Conservation (phyloP, 371 early-diverging fungal genomes). For the Neoconidiobolus thromboides region DNA sequence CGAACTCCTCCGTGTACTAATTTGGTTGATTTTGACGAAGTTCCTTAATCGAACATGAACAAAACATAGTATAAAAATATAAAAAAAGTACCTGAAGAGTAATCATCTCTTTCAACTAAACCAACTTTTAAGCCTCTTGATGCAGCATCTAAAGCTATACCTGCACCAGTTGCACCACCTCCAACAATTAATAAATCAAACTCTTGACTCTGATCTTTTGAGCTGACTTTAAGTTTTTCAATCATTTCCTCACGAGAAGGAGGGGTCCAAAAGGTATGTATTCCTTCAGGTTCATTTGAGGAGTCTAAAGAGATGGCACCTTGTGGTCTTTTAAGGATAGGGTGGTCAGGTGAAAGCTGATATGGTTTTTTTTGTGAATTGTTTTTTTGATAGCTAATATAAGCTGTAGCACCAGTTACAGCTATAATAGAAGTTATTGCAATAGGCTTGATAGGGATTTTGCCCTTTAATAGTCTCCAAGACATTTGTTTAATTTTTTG, state of each 20-base stretch:
- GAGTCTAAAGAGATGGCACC: neutral
- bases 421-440: neutral
- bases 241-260: conserved; percentile 55
- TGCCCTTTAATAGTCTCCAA: neutral
- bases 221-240: conserved; percentile 28
- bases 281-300: neutral
- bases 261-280: conserved; percentile 44
- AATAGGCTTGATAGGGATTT: neutral
- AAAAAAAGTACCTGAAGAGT: conserved; percentile 49
- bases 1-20: conserved; percentile 99
- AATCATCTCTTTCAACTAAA: conserved; percentile 94
- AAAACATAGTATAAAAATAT: neutral
- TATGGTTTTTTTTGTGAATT: neutral
- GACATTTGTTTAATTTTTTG: too few species aligned
- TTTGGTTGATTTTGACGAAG: conserved; percentile 94
- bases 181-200: conserved; percentile 95
- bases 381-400: neutral
- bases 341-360: neutral
- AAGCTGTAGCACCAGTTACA: neutral
- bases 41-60: conserved; percentile 27
- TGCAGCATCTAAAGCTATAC: conserved; percentile 93
- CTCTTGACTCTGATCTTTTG: neutral
- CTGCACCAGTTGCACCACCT: conserved; percentile 97
- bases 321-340: neutral
- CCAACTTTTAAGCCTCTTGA: conserved; percentile 93